Evolutionary conservation across 139 green algal species (phyloP).

Genomic region (Coelastrella sp.): DNA sequence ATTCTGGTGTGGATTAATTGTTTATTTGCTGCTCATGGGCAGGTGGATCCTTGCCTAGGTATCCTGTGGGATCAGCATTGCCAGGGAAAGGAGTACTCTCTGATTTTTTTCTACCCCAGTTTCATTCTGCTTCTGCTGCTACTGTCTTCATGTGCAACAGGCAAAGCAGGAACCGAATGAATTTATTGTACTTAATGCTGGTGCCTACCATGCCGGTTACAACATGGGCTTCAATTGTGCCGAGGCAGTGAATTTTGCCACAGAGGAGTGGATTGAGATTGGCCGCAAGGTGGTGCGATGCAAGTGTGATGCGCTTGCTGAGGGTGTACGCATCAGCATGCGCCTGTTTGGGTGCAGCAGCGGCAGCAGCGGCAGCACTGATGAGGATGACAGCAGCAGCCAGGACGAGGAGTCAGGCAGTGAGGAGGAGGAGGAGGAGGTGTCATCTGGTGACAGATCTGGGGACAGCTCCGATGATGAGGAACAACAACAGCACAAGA

Average conservation of each 20-base stretch:
- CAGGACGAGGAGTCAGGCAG: constrained; percentile 26
- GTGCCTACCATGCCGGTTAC: constrained; percentile 86
- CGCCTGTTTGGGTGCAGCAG: constrained; percentile 62
- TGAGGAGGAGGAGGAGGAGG: neutral
- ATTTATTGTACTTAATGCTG: constrained; percentile 89
- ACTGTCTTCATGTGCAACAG: constrained; percentile 33
- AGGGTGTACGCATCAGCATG: constrained; percentile 76
- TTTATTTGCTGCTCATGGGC: too few relatives aligned
- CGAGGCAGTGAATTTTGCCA: constrained; percentile 65
- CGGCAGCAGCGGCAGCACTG: constrained; percentile 21
- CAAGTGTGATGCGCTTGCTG: constrained; percentile 62
- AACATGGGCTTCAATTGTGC: constrained; percentile 90
- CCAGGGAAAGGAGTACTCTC: too few relatives aligned
- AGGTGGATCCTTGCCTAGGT: too few relatives aligned
- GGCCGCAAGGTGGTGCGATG: constrained; percentile 67
- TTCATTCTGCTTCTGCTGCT: constrained; percentile 14
- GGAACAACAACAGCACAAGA: neutral
- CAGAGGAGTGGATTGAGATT: constrained; percentile 67
- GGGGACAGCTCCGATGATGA: neutral
- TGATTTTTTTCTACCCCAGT: neutral
- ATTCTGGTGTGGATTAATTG: too few relatives aligned
- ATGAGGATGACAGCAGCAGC: constrained; percentile 31
- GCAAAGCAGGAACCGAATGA: constrained; percentile 80
- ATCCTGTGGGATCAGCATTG: too few relatives aligned
- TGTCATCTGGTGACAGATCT: neutral